These are phyloP conservation scores for Trifolium pratense DNA, from an alignment of 306 rosid genomes.

Conservation along the genomic window DNA sequence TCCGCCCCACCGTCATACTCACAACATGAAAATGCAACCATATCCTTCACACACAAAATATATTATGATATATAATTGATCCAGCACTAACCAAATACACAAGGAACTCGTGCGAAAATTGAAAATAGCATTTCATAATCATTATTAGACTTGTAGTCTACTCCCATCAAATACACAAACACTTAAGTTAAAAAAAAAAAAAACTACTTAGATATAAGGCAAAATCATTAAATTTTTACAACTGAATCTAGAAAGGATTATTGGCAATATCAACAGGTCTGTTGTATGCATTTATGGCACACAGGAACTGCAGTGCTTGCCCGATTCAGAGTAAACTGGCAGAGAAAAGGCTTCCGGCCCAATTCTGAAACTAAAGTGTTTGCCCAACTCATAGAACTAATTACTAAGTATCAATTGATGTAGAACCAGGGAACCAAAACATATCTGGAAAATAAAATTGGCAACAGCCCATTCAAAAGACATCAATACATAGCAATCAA, in stretches of 20 bases:
- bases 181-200: conserved; percentile 8
- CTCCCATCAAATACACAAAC: conserved; percentile 26
- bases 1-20: conserved; percentile 94
- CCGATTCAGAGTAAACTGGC: conserved; percentile 1
- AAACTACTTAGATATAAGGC: neutral
- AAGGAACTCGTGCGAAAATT: neutral
- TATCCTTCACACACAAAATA: conserved; percentile 60
- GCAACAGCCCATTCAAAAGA: conserved; percentile 8
- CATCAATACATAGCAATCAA: conserved; percentile 21
- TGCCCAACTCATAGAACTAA: conserved; percentile 10
- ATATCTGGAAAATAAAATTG: conserved; percentile 2
- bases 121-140: conserved; percentile 24
- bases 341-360: conserved; percentile 2
- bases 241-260: neutral
- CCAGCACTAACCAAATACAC: conserved; percentile 9
- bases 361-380: conserved; percentile 1
- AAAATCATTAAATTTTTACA: conserved; percentile 2
- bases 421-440: conserved; percentile 13
- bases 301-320: conserved; percentile 8
- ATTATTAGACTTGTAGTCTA: conserved; percentile 3
- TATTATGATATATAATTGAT: conserved; percentile 26
- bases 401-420: conserved; percentile 15
- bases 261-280: neutral
- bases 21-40: conserved; percentile 99
- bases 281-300: conserved; percentile 14